A percentile compares a stretch with the other conserved stretches of the same genome.
These are phyloP conservation scores for Lasiosphaeria ovina DNA, from an alignment of 495 filamentous ascomycete genomes.

Conservation along the genomic window DNA sequence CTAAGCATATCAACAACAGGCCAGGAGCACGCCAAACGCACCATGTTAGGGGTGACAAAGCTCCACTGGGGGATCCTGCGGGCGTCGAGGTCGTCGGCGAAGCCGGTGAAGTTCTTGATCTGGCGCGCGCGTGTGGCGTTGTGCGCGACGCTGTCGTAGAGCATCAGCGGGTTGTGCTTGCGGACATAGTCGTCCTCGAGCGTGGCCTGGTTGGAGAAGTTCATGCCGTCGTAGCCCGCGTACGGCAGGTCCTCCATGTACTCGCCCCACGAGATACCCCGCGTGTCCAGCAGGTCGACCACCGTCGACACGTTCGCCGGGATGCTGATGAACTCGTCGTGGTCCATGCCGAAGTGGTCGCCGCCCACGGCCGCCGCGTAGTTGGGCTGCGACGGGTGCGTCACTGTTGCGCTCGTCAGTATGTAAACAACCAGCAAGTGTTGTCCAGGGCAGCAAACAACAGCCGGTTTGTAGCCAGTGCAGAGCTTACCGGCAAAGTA, in stretches of 20 bases:
- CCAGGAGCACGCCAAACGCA: neutral
- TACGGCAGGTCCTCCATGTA: constrained; percentile 72
- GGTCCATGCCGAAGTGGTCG: constrained; percentile 66
- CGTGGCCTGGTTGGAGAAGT: constrained; percentile 50
- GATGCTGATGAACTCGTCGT: constrained; percentile 58
- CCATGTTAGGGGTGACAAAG: constrained; percentile 77
- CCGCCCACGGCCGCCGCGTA: constrained; percentile 63
- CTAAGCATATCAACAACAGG: neutral
- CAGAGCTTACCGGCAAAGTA: constrained; percentile 46
- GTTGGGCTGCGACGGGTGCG: constrained; percentile 71
- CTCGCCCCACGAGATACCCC: constrained; percentile 64
- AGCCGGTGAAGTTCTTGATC: constrained; percentile 66
- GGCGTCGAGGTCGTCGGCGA: constrained; percentile 56
- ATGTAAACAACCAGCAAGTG: neutral
- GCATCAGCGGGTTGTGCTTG: constrained; percentile 69
- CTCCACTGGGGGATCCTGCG: constrained; percentile 66
- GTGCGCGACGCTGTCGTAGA: constrained; percentile 57
- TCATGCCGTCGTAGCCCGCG: constrained; percentile 59
- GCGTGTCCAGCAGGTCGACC: constrained; percentile 67
- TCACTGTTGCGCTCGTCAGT: constrained; percentile 27
- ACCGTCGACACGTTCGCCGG: constrained; percentile 64
- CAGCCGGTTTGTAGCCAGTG: too few relatives aligned
- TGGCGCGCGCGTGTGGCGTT: constrained; percentile 53
- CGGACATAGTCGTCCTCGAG: constrained; percentile 67
- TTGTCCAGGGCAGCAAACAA: too few relatives aligned